phyloP scores from a whole-genome alignment of 768 basidiomycete species.

The Termitomyces sp. region DNA sequence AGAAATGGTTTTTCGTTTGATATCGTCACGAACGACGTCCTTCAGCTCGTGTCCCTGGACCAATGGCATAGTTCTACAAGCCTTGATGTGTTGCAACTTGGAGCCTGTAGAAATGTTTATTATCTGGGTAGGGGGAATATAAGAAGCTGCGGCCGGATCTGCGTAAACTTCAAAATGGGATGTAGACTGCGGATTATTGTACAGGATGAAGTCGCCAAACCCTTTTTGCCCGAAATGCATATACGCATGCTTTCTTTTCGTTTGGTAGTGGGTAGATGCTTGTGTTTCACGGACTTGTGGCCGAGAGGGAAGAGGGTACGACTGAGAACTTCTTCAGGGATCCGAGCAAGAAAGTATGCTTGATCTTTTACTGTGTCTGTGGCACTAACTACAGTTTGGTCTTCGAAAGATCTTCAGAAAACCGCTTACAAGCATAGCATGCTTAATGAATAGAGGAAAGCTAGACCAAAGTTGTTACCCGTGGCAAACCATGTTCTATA shows the following conservation, averaged over 20 bases:
- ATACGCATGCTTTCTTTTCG: constrained; percentile 90
- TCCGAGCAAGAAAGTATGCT: constrained; percentile 60
- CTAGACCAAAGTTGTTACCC: constrained; percentile 36
- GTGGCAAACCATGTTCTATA: constrained; percentile 72
- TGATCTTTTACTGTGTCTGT: constrained; percentile 78
- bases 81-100: constrained; percentile 63
- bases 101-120: constrained; percentile 54
- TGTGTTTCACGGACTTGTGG: neutral
- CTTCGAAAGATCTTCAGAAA: constrained; percentile 25
- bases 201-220: constrained; percentile 76
- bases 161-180: neutral
- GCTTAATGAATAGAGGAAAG: constrained; percentile 38
- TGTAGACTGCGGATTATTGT: constrained; percentile 16
- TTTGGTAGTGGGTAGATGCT: constrained; percentile 18
- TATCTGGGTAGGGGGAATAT: constrained; percentile 71
- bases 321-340: neutral
- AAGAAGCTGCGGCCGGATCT: constrained; percentile 54
- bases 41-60: constrained; percentile 66
- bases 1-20: constrained; percentile 58
- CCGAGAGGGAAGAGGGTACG: constrained; percentile 3
- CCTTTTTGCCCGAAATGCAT: constrained; percentile 88
- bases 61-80: constrained; percentile 83
- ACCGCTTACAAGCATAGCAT: constrained; percentile 80
- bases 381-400: constrained; percentile 30
- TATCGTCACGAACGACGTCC: constrained; percentile 68